Base-by-base conservation (phyloP, 75 land plant species). In the Isoetes taiwanensis region DNA sequence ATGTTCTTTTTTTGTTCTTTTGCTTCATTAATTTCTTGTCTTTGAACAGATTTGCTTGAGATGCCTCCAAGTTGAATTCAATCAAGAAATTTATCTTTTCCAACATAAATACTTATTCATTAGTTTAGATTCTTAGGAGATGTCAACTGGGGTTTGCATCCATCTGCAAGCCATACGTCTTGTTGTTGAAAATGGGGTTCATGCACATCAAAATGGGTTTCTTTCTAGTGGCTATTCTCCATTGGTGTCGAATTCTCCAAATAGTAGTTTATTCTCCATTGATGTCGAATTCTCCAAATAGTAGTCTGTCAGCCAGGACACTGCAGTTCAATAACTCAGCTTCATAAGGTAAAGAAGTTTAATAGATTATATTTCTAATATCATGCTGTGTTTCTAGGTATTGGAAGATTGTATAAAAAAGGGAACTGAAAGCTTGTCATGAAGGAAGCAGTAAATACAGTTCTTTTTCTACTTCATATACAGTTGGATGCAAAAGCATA, bases 81-180 rank as follows among this genome's bases (percentile, higher is more conserved):
- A 11, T 8, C 10, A 11, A 11, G 8, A 9, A 9, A 37, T 37
- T 9, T 37, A 37, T 9, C n/a, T 37, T 37, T 9, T 37, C 12
- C 39, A 37, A 37, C 14, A 37, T 9, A 37, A 37, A 9, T 37
- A 37, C 14, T 9, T 37, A 14, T 9, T 37, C 19, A n/a, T 46
- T 5, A 5, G 16, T 8, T 46, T 55, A 94, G 99, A 81, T 85
- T 29, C 99, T 90, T 50, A 75, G 99, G 35, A 89, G 78, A 17
- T 81, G 99, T 3, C 89, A n/a, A 94, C 54, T 94, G 99, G 99
- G 90, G 90, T 39, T 72, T 94, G 55, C 99, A 94, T 76, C 33
- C 99, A 96, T 60, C 99, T 90, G 28, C 72, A 67, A 40, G 78
- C 74, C 21, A 62, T 94, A 54, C 80, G 77, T 40, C 70, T 80